These are phyloP conservation scores for Globisporangium radiosum DNA, from an alignment of 352 stramenopile species.

Conservation along the genomic window DNA sequence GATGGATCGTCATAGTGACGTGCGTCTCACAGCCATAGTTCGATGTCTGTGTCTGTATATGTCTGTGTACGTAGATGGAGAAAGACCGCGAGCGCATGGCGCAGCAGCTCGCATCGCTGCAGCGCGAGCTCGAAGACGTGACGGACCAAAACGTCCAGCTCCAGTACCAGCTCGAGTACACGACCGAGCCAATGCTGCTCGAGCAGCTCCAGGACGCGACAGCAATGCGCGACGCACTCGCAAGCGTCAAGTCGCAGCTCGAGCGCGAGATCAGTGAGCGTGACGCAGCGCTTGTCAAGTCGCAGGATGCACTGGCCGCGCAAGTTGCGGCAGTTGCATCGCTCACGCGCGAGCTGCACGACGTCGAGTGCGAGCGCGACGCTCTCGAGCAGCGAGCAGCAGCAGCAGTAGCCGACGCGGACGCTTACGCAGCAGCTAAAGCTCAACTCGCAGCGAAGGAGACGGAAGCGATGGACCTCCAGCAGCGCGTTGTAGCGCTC, in stretches of 20 bases:
- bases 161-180: slow-evolving; percentile 82
- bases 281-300: slow-evolving; percentile 37
- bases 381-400: slow-evolving; percentile 25
- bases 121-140: slow-evolving; percentile 61
- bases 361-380: slow-evolving; percentile 29
- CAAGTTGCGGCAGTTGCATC: slow-evolving; percentile 25
- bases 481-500: slow-evolving; percentile 16
- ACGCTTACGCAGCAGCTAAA: slow-evolving; percentile 20
- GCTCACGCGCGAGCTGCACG: slow-evolving; percentile 32
- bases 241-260: slow-evolving; percentile 60
- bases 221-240: slow-evolving; percentile 74
- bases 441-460: slow-evolving; percentile 34
- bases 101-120: slow-evolving; percentile 28
- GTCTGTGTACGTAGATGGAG: slow-evolving; percentile 43
- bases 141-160: slow-evolving; percentile 81
- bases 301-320: slow-evolving; percentile 20
- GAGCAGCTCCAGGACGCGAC: slow-evolving; percentile 74
- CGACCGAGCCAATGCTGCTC: slow-evolving; percentile 73
- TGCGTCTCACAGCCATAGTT: no score
- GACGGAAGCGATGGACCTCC: slow-evolving; percentile 9
- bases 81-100: slow-evolving; percentile 59
- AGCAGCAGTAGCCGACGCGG: slow-evolving; percentile 26
- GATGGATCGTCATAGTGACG: no score
- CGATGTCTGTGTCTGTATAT: neutral
- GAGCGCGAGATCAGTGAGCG: slow-evolving; percentile 65